phyloP scores from a whole-genome alignment of 192 early-diverging fungal genomes.

The Rhizophagus sp. region DNA sequence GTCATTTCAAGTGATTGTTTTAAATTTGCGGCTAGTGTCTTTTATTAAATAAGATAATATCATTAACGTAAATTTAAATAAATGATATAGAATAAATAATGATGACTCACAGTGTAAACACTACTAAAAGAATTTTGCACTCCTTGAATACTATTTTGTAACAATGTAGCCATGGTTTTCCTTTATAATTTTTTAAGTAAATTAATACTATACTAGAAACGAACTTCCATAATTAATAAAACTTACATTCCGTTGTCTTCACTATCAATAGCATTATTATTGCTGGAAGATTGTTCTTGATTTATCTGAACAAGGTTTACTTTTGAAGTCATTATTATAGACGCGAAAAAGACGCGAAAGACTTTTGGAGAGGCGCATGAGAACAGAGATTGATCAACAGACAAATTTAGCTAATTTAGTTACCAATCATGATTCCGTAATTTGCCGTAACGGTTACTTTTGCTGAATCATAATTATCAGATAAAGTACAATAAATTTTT shows the following conservation, averaged over 20 bases:
- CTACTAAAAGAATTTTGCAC: conserved; percentile 24
- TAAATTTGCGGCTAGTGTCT: conserved; percentile 42
- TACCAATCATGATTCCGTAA: neutral
- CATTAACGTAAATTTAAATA: neutral
- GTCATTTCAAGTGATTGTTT: conserved; percentile 46
- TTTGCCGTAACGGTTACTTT: neutral
- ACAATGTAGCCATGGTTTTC: neutral
- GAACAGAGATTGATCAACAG: too few relatives aligned
- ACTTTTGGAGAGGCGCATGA: too few relatives aligned
- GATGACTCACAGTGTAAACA: conserved; percentile 9
- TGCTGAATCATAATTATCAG: neutral
- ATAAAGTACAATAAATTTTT: neutral
- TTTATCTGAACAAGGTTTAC: too few relatives aligned
- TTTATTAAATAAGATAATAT: neutral
- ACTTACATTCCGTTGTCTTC: neutral
- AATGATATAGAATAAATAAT: neutral
- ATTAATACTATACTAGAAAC: neutral
- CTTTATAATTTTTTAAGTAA: neutral
- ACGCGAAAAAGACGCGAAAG: neutral
- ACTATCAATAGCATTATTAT: neutral
- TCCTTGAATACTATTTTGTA: conserved; percentile 1
- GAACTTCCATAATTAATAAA: neutral
- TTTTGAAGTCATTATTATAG: neutral
- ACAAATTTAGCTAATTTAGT: too few relatives aligned
- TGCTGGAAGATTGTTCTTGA: neutral